Evolutionary conservation across 2,329 filamentous ascomycete genomes (phyloP).

Genomic region (Tolypocladium pustulatum): DNA sequence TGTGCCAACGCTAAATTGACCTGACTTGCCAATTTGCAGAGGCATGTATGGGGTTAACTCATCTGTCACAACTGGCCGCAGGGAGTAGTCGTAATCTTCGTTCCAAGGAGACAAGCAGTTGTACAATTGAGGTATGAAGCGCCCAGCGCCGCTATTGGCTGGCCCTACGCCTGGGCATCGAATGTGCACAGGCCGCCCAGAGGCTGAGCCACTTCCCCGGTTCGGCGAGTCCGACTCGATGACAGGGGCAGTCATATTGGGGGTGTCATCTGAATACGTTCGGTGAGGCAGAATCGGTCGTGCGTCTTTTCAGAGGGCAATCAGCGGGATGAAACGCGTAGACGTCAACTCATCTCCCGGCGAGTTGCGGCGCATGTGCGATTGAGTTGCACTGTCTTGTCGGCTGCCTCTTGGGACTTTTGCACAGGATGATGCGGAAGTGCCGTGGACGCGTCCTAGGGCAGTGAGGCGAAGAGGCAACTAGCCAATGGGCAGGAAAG

Average conservation of each 20-base stretch:
- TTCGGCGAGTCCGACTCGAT: background rate
- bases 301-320: too few relatives aligned
- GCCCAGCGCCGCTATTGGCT: background rate
- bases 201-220: background rate
- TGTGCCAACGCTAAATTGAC: background rate
- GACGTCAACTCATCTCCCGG: too few relatives aligned
- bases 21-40: background rate
- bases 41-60: too few relatives aligned
- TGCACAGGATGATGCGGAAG: background rate
- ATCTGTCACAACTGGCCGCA: too few relatives aligned
- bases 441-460: too few relatives aligned
- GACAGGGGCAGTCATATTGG: background rate
- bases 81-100: background rate
- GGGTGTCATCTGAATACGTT: too few relatives aligned
- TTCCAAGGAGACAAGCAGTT: background rate
- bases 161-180: background rate
- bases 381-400: background rate
- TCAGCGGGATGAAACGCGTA: background rate
- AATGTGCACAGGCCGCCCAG: background rate
- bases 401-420: background rate
- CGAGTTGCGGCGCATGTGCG: background rate
- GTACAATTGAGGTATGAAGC: background rate
- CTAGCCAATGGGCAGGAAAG: background rate
- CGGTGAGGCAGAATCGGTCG: too few relatives aligned
- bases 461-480: background rate